phyloP scores from a whole-genome alignment of 352 stramenopile species.

The Pythium inflatum region DNA sequence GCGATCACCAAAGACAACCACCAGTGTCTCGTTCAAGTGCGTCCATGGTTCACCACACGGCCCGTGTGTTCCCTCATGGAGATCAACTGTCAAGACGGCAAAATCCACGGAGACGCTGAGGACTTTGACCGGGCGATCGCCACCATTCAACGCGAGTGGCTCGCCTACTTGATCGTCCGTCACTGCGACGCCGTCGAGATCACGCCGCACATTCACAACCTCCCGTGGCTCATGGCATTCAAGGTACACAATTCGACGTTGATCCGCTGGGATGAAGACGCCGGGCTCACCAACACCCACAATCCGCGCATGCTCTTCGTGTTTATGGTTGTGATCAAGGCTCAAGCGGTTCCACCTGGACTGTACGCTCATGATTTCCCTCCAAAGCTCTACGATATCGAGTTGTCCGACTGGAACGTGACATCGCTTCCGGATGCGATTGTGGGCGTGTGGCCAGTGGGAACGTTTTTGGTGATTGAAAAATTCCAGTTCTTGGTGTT shows the following conservation, averaged over 20 bases:
- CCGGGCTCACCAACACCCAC: slow-evolving; percentile 22
- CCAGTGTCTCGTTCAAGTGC: slow-evolving; percentile 33
- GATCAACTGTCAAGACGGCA: slow-evolving; percentile 30
- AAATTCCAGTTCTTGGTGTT: slow-evolving; percentile 12
- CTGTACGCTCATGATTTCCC: slow-evolving; percentile 23
- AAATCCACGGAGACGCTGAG: slow-evolving; percentile 4
- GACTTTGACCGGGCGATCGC: slow-evolving; percentile 28
- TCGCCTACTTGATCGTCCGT: slow-evolving; percentile 32
- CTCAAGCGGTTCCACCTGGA: slow-evolving; percentile 10
- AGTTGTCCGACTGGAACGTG: slow-evolving; percentile 24
- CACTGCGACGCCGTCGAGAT: slow-evolving; percentile 27
- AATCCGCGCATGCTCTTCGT: slow-evolving; percentile 23
- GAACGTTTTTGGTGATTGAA: slow-evolving; percentile 28
- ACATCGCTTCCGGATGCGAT: slow-evolving; percentile 16
- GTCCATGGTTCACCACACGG: slow-evolving; percentile 30
- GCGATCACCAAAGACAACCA: slow-evolving; percentile 1
- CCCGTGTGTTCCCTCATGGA: slow-evolving; percentile 38
- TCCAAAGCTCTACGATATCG: slow-evolving; percentile 11
- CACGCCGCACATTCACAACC: slow-evolving; percentile 21
- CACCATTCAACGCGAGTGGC: slow-evolving; percentile 24
- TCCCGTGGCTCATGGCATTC: slow-evolving; percentile 24
- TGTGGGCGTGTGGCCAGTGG: background rate
- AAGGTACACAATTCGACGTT: slow-evolving; percentile 37
- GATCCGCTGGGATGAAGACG: slow-evolving; percentile 21
- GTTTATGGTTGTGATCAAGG: slow-evolving; percentile 18